Conservation (phyloP, 2,329 filamentous ascomycete genomes). For the Colletotrichum camelliae region DNA sequence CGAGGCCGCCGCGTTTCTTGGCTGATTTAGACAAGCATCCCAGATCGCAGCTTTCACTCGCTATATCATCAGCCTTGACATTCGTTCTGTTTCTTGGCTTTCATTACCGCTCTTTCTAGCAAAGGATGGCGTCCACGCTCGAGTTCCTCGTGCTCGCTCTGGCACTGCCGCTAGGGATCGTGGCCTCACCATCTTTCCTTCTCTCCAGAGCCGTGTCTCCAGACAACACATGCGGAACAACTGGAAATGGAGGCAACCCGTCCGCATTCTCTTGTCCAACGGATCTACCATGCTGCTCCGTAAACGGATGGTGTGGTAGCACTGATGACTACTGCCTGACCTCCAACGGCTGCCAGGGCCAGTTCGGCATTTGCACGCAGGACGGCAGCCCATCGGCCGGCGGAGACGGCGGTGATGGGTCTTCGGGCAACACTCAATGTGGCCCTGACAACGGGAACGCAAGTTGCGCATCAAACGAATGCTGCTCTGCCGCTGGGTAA, state of each 20-base stretch:
- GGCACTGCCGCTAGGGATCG: background rate
- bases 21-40: background rate
- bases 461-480: constrained; percentile 28
- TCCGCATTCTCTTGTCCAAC: constrained; percentile 3
- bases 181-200: constrained; percentile 1
- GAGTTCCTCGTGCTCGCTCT: background rate
- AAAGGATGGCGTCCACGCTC: background rate
- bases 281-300: constrained; percentile 29
- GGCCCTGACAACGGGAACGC: constrained; percentile 32
- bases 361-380: constrained; percentile 27
- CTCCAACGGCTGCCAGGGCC: constrained; percentile 40
- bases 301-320: constrained; percentile 40
- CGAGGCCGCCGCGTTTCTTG: background rate
- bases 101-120: background rate
- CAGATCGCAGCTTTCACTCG: background rate
- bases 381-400: background rate
- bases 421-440: constrained; percentile 46
- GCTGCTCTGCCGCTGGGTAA: constrained; percentile 32
- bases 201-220: background rate
- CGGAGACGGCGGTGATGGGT: background rate
- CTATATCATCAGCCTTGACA: background rate
- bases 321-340: constrained; percentile 40
- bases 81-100: background rate
- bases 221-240: constrained; percentile 13
- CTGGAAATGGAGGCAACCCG: constrained; percentile 9